Base-by-base conservation (phyloP, 495 filamentous ascomycete species). In the Haplographium delicatum region DNA sequence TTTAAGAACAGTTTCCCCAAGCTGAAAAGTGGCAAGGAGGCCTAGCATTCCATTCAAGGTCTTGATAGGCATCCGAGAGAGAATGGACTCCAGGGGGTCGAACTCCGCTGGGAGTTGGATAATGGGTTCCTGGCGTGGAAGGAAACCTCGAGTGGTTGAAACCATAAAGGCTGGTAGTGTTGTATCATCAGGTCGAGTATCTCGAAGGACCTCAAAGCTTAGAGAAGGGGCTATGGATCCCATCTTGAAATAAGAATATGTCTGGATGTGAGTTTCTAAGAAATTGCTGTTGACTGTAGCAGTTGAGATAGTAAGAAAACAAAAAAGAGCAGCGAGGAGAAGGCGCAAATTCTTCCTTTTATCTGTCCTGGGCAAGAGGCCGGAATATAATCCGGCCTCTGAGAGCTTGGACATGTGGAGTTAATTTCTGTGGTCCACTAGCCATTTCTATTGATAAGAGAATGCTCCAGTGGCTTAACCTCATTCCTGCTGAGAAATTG, bases 91-190 rank as follows among this genome's bases (percentile, higher is more conserved):
- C 27, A 95, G 71, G 11, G 75, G 63, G 33, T 75, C 67, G 64
- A 96, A 96, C 61, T 82, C 83, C 11, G 72, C 43, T 6, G 90
- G 89, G 8, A 86, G 75, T 2, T 66, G 47, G 18, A 74, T 62
- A 56, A 85, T 62, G 33, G 84, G 84, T 47, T 85, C 74, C 63
- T 72, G 70, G 1, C 83, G 74, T 1, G 84, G 83, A 33, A 88
- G 72, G 67, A 96, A 96, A 44, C 90, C 90, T 33, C 86, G 77
- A 0, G 82, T 80, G 2, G 82, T 89, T 40, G 89, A 91, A 55
- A 94, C 87, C 71, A 90, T 91, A 74, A 96, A 96, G 42, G 88
- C 82, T 26, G 85, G 84, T 18, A 93, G 72, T 43, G 69, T 70
- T 9, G 65, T 66, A 54, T 82, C 77, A 60, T 80, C 69, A 64